These are phyloP conservation scores for Termitomyces sp. DNA, from an alignment of 768 basidiomycete genomes.

Conservation along the genomic window DNA sequence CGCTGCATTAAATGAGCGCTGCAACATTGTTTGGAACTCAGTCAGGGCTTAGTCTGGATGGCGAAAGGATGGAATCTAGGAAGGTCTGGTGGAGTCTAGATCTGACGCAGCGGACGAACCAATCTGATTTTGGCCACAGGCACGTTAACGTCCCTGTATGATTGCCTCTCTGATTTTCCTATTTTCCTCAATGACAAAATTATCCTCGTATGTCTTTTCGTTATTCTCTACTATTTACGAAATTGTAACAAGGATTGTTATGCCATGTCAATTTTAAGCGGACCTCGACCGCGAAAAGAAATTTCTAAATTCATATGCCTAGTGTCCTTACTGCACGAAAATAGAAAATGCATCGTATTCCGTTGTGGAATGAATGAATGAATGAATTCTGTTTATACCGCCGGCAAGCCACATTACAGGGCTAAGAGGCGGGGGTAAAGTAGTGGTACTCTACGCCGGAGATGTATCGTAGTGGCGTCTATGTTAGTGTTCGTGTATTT, in stretches of 20 bases:
- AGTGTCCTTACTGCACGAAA: neutral
- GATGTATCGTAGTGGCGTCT: no score
- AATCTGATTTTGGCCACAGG: neutral
- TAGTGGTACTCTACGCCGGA: no score
- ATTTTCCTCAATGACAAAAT: neutral
- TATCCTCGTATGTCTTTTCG: neutral
- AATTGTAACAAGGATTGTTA: neutral
- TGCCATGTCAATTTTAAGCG: neutral
- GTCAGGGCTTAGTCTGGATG: neutral
- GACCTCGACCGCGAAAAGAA: neutral
- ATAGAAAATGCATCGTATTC: neutral
- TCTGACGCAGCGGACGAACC: neutral
- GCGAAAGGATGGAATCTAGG: neutral
- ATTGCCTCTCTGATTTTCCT: neutral
- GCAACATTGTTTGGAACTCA: neutral
- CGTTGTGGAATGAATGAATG: no score
- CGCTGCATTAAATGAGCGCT: neutral
- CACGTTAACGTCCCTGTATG: neutral
- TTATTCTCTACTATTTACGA: neutral
- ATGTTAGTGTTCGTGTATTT: no score
- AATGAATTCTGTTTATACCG: no score
- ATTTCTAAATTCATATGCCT: neutral
- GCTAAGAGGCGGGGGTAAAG: no score
- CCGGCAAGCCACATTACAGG: no score
- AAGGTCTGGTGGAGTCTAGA: neutral